Base-by-base conservation (phyloP, 2,329 filamentous ascomycete species). In the Raffaelea albimanens region DNA sequence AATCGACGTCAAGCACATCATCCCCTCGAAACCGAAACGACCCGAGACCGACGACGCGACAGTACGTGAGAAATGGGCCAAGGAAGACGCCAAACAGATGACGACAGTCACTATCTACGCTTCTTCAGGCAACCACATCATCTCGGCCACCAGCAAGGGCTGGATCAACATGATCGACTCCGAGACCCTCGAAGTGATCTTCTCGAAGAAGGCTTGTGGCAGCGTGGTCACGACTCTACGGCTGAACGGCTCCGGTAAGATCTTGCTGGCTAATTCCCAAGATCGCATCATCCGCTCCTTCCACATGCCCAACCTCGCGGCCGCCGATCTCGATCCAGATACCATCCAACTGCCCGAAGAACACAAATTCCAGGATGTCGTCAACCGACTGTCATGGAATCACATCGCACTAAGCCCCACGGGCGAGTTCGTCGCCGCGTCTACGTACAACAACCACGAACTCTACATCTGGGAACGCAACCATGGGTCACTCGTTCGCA, bases 381-480 rank as follows among this genome's bases (percentile, higher is more conserved):
- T 98, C 44, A 97, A 98, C 61, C 82, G 86, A 40, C 70, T 97
- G 13, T 89, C 86, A 7, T 98, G 93, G 93, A 98, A 97, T 60
- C 89, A 96, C 60, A 90, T 95, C 50, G 89, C 90, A 0, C 97
- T 98, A 63, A 95, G 88, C 59, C 85, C 87, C 1, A 93, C 87
- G 0, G 90, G 89, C 45, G 93, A 98, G 65, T 97, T 97, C 61
- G 89, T 98, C 38, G 89, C 89, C 21, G 93, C 94, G 1, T 95
- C 89, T 22, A 97, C 93, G 2, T 95, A 89, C 64, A 97, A 97
- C 73, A 98, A 98, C 60, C 90, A 96, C 58, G 91, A 98, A 65
- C 86, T 98, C 53, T 97, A 97, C 66, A 90, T 97, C 23, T 97
- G 91, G 93, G 93, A 98, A 67, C 82, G 93, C 47, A 85, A 84